Evolutionary conservation across 768 basidiomycete genomes (phyloP).

Genomic region (Psilocybe sp.): DNA sequence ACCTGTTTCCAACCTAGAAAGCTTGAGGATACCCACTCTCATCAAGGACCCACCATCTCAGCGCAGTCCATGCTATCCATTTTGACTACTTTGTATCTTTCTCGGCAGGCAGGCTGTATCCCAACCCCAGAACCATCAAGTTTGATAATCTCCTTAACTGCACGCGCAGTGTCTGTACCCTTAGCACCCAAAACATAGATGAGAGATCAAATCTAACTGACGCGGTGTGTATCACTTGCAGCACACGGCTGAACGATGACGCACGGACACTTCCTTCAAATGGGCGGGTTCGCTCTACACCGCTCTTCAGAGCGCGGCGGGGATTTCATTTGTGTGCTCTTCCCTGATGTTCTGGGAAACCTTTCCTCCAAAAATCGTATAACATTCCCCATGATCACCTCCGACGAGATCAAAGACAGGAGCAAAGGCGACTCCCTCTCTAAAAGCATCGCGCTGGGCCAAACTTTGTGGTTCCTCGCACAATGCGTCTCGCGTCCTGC

Average conservation of each 20-base stretch:
- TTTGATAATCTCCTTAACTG: too few relatives aligned
- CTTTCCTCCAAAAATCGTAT: neutral
- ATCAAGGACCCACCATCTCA: too few relatives aligned
- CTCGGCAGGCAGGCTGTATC: too few relatives aligned
- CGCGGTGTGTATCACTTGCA: neutral
- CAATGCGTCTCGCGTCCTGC: conserved; percentile 21
- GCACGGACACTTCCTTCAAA: conserved; percentile 9
- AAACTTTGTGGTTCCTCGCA: conserved; percentile 30
- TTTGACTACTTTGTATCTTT: too few relatives aligned
- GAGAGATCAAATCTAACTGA: neutral
- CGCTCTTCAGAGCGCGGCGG: neutral
- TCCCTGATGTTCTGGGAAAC: neutral
- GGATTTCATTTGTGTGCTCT: neutral
- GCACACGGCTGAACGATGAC: conserved; percentile 5
- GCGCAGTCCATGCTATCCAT: too few relatives aligned
- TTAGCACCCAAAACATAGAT: too few relatives aligned
- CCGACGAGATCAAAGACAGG: conserved; percentile 10
- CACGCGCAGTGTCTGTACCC: neutral
- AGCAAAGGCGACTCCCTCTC: conserved; percentile 28
- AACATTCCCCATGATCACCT: neutral
- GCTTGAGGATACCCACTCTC: too few relatives aligned
- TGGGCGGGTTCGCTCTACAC: conserved; percentile 9
- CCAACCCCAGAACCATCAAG: too few relatives aligned
- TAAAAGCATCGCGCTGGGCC: conserved; percentile 27
- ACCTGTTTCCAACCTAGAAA: too few relatives aligned